Evolutionary conservation across 768 basidiomycete genomes (phyloP).

Genomic region (Mycena amicta): DNA sequence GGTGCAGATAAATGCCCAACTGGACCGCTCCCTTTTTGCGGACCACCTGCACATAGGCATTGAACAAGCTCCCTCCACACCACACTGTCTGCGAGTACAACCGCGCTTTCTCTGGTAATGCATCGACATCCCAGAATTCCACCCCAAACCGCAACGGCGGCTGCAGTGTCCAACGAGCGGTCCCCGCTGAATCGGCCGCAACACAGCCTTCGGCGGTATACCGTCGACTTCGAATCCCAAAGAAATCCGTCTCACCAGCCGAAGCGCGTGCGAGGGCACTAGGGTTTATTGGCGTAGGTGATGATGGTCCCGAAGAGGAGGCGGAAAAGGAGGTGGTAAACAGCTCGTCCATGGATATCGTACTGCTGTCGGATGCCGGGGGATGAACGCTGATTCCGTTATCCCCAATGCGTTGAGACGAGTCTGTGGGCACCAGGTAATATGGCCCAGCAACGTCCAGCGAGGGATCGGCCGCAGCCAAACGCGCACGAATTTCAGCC

Average conservation of each 20-base stretch:
- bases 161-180: conserved; percentile 63
- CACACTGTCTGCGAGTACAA: conserved; percentile 85
- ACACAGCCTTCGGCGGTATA: conserved; percentile 45
- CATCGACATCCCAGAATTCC: conserved; percentile 88
- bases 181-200: conserved; percentile 45
- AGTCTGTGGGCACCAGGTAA: conserved; percentile 68
- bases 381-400: conserved; percentile 51
- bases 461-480: conserved; percentile 23
- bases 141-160: conserved; percentile 85
- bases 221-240: conserved; percentile 57
- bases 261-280: conserved; percentile 30
- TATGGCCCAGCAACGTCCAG: conserved; percentile 41
- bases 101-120: conserved; percentile 81
- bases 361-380: conserved; percentile 27
- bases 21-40: conserved; percentile 76
- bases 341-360: conserved; percentile 68
- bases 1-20: conserved; percentile 86
- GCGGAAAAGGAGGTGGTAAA: conserved; percentile 47
- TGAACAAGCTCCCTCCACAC: conserved; percentile 88
- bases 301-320: conserved; percentile 21
- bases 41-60: conserved; percentile 87
- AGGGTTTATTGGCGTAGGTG: conserved; percentile 24
- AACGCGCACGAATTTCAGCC: conserved; percentile 46
- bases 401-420: conserved; percentile 77
- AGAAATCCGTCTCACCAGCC: conserved; percentile 58